Percentiles rank a stretch among this genome's conserved stretches.
phyloP scores from a whole-genome alignment of 805 yeast species.

The Yarrowia sp. region DNA sequence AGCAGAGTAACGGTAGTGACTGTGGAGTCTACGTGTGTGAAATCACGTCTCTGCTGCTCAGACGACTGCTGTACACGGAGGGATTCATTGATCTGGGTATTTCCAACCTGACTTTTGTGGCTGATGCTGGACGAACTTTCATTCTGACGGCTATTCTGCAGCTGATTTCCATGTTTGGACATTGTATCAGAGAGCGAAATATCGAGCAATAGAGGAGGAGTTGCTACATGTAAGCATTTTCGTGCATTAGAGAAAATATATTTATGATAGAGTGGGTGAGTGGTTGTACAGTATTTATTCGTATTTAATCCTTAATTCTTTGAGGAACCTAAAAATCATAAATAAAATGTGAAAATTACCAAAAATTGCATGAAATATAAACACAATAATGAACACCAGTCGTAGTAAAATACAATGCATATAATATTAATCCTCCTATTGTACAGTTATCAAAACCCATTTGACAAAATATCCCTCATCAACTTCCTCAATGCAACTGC shows the following conservation, averaged over 20 bases:
- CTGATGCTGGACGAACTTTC: conserved; percentile 41
- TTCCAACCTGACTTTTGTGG: conserved; percentile 40
- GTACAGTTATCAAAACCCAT: too few relatives aligned
- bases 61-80: conserved; percentile 32
- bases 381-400: too few relatives aligned
- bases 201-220: background rate
- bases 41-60: conserved; percentile 35
- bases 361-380: too few relatives aligned
- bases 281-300: background rate
- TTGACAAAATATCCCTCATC: too few relatives aligned
- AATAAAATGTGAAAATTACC: too few relatives aligned
- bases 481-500: background rate
- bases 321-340: too few relatives aligned
- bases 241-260: background rate
- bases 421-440: background rate
- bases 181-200: background rate
- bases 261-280: background rate
- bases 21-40: conserved; percentile 48
- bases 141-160: conserved; percentile 31
- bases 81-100: conserved; percentile 38
- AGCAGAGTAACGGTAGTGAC: conserved; percentile 50
- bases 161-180: conserved; percentile 21
- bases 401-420: too few relatives aligned
- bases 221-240: too few relatives aligned
- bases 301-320: too few relatives aligned